Evolutionary conservation across 805 yeast genomes (phyloP), one percentile per base, ranked within the genome.

Genomic region (Blastobotrys muscicola): DNA sequence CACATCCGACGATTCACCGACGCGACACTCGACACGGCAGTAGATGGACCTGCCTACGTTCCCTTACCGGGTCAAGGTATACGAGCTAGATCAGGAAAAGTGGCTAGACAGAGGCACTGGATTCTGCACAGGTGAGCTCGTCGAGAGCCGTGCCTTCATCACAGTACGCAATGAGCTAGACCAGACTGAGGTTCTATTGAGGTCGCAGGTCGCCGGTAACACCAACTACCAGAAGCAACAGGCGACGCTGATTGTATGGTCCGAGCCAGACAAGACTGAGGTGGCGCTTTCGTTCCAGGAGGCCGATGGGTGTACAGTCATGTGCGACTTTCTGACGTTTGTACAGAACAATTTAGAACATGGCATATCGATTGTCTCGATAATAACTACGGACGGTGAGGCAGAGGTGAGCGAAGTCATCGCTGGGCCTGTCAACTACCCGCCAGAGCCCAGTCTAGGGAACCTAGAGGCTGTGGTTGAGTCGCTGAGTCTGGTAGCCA

Each of bases 101-200:
- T 90, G 98, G 98, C 68, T 77, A 33, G 97, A 90, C 57, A 76
- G 82, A 39, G 97, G 97, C 13, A 87, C 97, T 0, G 97, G 98
- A 0, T 82, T 75, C 58, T 86, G 95, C 56, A 71, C 74, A 40
- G 97, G 97, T 6, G 80, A 78, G 50, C 53, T 80, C 10, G 26
- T 29, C 4, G 29, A 37, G 15, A 51, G 50, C 42, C 58, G 56
- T 30, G 52, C 47, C 4, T 77, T 67, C 53, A 74, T 89, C 44
- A 59, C 80, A 12, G 97, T 90, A 10, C 69, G 77, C 43, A 80
- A 80, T 60, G 96, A 87, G 58, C 66, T 72, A 26, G 71, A 80
- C 46, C 67, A 76, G 4, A 65, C 69, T 2, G 78, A 80, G 26
- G 65, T 76, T 8, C 65, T 90, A 15, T 64, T 90, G 34, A 72